phyloP scores from a whole-genome alignment of 2,329 filamentous ascomycete genomes.

The Nigrospora osmanthi region DNA sequence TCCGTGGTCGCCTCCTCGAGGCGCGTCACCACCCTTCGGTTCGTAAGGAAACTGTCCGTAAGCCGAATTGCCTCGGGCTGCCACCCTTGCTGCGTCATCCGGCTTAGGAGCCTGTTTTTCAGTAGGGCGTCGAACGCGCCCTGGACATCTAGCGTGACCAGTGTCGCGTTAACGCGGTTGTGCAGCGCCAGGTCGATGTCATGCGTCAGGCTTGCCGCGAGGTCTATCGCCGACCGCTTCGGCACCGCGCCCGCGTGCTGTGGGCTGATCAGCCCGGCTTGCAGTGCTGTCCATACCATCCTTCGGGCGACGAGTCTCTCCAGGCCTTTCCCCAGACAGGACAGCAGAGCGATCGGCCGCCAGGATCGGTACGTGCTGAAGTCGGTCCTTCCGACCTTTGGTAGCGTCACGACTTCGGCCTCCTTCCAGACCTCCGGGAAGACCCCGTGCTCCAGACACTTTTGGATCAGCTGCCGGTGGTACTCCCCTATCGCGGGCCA shows the following conservation, averaged over 20 bases:
- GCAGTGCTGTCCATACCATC: not conserved
- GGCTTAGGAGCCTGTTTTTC: not conserved
- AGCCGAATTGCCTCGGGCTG: not conserved
- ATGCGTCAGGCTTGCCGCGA: not conserved
- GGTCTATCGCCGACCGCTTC: conserved; percentile 1
- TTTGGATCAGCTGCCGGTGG: conserved; percentile 1
- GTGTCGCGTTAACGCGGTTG: not conserved
- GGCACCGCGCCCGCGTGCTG: conserved; percentile 3
- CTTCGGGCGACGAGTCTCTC: conserved; percentile 3
- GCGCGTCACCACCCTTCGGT: not conserved
- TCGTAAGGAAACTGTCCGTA: not conserved
- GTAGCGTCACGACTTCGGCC: conserved; percentile 6
- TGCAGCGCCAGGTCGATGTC: conserved; percentile 3
- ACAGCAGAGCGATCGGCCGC: conserved; percentile 7
- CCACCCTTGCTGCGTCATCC: conserved; percentile 4
- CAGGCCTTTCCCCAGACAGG: conserved; percentile 6
- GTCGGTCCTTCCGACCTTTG: conserved; percentile 5
- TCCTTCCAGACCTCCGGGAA: not conserved
- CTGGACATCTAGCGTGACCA: conserved; percentile 4
- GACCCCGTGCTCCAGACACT: conserved; percentile 1
- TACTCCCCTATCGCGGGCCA: not conserved
- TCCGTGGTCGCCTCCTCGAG: conserved; percentile 2
- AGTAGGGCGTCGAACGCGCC: conserved; percentile 6
- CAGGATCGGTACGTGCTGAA: not conserved
- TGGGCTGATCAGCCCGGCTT: not conserved